Conservation (phyloP, 345 rosid genomes). For the Acer saccharum region DNA sequence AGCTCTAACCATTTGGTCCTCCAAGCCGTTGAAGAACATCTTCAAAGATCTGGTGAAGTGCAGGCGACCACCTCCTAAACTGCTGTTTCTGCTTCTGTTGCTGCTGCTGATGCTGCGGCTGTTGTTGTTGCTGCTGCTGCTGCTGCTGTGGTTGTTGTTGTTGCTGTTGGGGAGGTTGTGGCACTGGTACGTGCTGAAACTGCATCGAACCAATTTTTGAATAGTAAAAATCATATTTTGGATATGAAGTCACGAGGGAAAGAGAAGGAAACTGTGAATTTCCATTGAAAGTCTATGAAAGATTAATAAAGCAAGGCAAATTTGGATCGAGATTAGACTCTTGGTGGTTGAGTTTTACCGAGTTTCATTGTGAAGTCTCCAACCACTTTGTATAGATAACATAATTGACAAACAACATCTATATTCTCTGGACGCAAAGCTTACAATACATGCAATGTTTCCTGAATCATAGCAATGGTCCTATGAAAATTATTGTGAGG, state of each 20-base stretch:
- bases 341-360: too few species aligned
- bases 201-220: conserved; percentile 22
- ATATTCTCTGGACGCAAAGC: too few species aligned
- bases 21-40: conserved; percentile 74
- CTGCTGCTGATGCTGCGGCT: too few species aligned
- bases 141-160: background rate
- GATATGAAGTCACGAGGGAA: conserved; percentile 40
- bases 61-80: conserved; percentile 59
- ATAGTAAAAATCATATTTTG: conserved; percentile 31
- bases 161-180: conserved; percentile 27
- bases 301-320: too few species aligned
- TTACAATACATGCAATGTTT: too few species aligned
- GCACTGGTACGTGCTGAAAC: background rate
- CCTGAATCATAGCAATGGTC: too few species aligned
- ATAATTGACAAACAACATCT: too few species aligned
- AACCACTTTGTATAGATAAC: too few species aligned
- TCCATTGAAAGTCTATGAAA: conserved; percentile 32
- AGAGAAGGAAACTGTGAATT: conserved; percentile 36
- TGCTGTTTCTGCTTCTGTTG: conserved; percentile 3
- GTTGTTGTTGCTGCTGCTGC: conserved; percentile 7
- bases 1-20: conserved; percentile 63
- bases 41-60: conserved; percentile 68
- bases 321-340: too few species aligned
- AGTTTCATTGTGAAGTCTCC: too few species aligned
- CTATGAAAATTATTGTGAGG: too few species aligned